Conservation (phyloP, 495 filamentous ascomycete genomes). For the Collariella sp. region DNA sequence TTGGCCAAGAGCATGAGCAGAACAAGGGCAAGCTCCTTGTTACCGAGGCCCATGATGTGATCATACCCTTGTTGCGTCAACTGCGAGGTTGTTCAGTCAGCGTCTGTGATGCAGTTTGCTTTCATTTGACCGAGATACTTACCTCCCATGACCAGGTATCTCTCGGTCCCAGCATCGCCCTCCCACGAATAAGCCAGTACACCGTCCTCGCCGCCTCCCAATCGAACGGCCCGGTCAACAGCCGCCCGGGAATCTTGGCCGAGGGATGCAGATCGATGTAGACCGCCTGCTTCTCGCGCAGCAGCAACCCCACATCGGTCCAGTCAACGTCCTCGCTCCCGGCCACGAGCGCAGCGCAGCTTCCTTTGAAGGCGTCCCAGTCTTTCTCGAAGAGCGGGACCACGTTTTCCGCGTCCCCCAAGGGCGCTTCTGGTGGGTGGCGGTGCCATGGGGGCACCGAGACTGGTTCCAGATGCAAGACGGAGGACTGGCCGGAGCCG, state of each 20-base stretch:
- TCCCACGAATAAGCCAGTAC: slow-evolving; percentile 32
- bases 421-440: too few relatives aligned
- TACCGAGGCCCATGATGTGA: background rate
- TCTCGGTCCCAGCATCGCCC: slow-evolving; percentile 12
- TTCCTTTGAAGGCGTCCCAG: slow-evolving; percentile 7
- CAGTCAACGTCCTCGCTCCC: background rate
- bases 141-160: slow-evolving; percentile 37
- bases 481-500: background rate
- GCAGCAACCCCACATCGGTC: background rate
- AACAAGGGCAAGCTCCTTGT: slow-evolving; percentile 1
- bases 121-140: slow-evolving; percentile 2
- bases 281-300: background rate
- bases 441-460: too few relatives aligned
- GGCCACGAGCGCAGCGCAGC: background rate
- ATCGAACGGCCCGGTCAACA: slow-evolving; percentile 23
- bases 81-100: background rate
- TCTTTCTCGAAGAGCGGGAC: slow-evolving; percentile 9
- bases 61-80: slow-evolving; percentile 15
- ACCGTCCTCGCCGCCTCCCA: slow-evolving; percentile 24
- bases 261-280: slow-evolving; percentile 25
- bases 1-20: slow-evolving; percentile 1
- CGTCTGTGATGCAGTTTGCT: too few relatives aligned
- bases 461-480: background rate
- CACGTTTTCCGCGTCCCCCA: background rate
- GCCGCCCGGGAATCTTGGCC: slow-evolving; percentile 25